Conservation (phyloP, 345 rosid species). For the Eucalyptus regnans region DNA sequence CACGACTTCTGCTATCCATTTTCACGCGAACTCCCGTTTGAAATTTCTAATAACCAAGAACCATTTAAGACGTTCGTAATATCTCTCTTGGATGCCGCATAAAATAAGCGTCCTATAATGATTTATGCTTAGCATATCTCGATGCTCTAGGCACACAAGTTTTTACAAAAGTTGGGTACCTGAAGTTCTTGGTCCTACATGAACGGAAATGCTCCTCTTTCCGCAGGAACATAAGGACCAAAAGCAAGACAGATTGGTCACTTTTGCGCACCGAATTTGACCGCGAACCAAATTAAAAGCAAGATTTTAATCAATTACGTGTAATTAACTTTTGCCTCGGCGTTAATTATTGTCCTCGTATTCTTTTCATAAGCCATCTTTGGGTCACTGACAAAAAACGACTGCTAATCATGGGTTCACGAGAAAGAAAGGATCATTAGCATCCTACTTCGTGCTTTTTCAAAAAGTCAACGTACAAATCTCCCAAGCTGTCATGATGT, state of each 20-base stretch:
- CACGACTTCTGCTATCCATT: fast-evolving
- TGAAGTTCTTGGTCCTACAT: not conserved
- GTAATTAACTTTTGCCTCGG: not conserved
- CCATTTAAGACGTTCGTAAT: not conserved
- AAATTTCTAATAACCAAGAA: fast-evolving
- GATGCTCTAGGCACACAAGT: not conserved
- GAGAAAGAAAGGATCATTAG: not conserved
- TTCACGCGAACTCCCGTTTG: fast-evolving
- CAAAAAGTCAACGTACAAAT: not conserved
- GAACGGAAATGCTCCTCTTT: not conserved
- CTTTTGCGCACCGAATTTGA: not conserved
- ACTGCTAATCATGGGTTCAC: not conserved
- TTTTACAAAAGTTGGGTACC: not conserved
- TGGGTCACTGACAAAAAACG: not conserved
- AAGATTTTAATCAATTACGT: not conserved
- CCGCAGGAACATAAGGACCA: not conserved
- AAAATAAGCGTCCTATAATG: not conserved
- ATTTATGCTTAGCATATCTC: not conserved
- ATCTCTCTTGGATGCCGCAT: not conserved
- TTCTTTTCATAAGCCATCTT: not conserved
- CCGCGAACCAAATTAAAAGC: not conserved
- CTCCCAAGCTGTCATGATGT: not conserved
- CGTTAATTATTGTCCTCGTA: not conserved
- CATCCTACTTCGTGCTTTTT: not conserved
- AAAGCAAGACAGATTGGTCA: not conserved